Base-by-base conservation (phyloP, 2,329 filamentous ascomycete species). In the Colletotrichum costaricense region DNA sequence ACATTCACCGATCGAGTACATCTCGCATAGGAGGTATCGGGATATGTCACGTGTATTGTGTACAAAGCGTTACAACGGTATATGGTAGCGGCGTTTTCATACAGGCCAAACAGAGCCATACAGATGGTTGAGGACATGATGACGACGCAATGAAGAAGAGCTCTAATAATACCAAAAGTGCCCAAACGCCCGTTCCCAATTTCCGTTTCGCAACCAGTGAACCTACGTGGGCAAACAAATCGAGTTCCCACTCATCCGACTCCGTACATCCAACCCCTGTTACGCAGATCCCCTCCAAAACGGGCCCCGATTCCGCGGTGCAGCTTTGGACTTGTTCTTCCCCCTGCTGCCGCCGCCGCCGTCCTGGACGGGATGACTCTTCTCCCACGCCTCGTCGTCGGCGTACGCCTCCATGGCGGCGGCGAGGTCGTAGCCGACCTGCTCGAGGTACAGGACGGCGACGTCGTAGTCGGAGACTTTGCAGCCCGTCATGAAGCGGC, bases 391-490 rank as follows among this genome's bases (percentile, higher is more conserved):
- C 80, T 95, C 93, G 75, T 97, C 94, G 4, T 90, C 92, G 75
- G 89, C 86, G 80, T 90, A 95, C 3, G 88, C 86, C 49, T 88
- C 86, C 7, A 93, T 87, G 0, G 94, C 93, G 33, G 82, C 81
- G 4, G 91, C 89, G 19, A 95, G 83, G 76, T 95, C 87, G 80
- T 93, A 94, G 8, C 87, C 86, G 26, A 87, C 85, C 80, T 94
- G 92, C 78, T 94, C 89, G 56, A 97, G 86, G 80, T 97, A 97
- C 24, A 95, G 80, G 33, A 93, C 80, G 1, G 94, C 94, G 63
- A 95, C 86, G 79, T 95, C 92, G 83, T 92, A 95, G 85, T 95
- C 93, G 28, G 89, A 85, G 33, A 94, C 92, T 80, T 96, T 96
- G 83, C 92, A 94, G 1, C 88, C 87, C 2, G 94, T 91, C 94